A percentile compares a stretch with the other conserved stretches of the same genome.
Conservation (phyloP, 164 flowering plant genomes). For the Aristolochia californica region DNA sequence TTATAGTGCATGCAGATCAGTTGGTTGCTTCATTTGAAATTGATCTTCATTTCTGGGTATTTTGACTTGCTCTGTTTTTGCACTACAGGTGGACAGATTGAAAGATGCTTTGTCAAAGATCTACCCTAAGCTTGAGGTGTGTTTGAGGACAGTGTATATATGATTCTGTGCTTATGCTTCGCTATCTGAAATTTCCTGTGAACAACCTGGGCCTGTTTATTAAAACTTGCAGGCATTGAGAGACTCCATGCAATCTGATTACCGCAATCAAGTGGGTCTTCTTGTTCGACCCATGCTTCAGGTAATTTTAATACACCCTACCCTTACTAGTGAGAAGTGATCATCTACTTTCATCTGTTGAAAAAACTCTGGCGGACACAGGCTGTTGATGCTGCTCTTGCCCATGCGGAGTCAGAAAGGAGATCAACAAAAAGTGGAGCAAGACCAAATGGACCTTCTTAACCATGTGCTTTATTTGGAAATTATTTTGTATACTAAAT, state of each 20-base stretch:
- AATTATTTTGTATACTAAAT: neutral
- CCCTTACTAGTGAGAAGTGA: neutral
- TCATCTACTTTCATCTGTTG: neutral
- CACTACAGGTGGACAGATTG: constrained; percentile 56
- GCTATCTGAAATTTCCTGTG: too few species aligned
- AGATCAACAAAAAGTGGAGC: constrained; percentile 42
- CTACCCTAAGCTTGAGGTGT: constrained; percentile 81
- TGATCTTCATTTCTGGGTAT: too few species aligned
- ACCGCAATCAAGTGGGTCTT: constrained; percentile 81
- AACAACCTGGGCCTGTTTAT: too few species aligned
- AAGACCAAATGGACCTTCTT: constrained; percentile 37
- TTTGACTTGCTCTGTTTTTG: neutral
- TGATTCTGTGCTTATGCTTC: too few species aligned
- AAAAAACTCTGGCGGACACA: constrained; percentile 16
- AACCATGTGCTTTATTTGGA: neutral
- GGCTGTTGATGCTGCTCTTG: constrained; percentile 92
- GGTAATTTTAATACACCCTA: constrained; percentile 25
- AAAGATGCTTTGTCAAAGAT: constrained; percentile 83
- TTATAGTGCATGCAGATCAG: too few species aligned
- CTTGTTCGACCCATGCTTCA: constrained; percentile 94
- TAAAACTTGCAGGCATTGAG: constrained; percentile 44
- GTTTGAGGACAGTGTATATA: neutral
- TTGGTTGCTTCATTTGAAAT: too few species aligned
- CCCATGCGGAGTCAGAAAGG: constrained; percentile 67
- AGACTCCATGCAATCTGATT: constrained; percentile 69